Evolutionary conservation across 192 early-diverging fungal genomes (phyloP).

Genomic region (Kickxella alabastrina): DNA sequence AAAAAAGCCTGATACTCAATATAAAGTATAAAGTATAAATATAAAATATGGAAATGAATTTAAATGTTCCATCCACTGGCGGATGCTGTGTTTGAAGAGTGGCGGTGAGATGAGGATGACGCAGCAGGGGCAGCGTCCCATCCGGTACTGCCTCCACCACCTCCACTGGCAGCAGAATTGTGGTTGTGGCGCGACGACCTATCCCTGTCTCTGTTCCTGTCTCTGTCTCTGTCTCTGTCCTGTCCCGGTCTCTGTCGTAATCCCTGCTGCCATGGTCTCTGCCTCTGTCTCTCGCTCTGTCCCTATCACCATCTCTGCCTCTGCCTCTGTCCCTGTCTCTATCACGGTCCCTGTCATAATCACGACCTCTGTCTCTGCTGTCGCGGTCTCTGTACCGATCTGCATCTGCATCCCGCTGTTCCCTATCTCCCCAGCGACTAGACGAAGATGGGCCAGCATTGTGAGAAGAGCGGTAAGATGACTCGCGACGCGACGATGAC

Average conservation of each 20-base stretch:
- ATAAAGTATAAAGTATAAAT: slow-evolving; percentile 6
- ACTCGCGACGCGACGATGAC: neutral
- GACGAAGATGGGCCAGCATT: no score
- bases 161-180: neutral
- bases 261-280: neutral
- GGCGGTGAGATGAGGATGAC: slow-evolving; percentile 11
- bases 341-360: neutral
- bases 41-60: neutral
- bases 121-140: neutral
- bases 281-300: neutral
- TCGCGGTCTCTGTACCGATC: neutral
- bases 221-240: neutral
- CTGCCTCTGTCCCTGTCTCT: neutral
- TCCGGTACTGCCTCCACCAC: neutral
- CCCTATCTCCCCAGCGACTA: no score
- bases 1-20: no score
- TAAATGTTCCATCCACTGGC: slow-evolving; percentile 26
- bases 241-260: neutral
- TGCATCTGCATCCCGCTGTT: neutral
- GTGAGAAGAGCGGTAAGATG: neutral
- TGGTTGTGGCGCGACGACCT: neutral
- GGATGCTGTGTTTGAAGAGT: neutral
- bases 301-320: slow-evolving; percentile 2
- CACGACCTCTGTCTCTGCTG: neutral
- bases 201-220: neutral